A percentile compares a stretch with the other conserved stretches of the same genome.
Conservation (phyloP, 306 rosid genomes). For the Casuarina glauca region DNA sequence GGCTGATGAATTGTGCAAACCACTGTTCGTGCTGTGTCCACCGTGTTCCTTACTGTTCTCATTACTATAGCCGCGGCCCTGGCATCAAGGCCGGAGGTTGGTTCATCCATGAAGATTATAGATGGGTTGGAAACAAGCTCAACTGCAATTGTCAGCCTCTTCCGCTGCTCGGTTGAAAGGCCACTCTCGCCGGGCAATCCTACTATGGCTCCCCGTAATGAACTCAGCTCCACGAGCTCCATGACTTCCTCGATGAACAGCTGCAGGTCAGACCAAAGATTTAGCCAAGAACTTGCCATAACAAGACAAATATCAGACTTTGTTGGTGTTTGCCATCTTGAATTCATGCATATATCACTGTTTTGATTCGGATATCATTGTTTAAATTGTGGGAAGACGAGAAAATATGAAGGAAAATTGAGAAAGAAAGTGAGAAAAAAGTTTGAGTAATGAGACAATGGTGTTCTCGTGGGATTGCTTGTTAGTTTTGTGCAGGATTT, state of each 20-base stretch:
- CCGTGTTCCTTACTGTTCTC: slow-evolving; percentile 94
- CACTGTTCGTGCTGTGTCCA: slow-evolving; percentile 90
- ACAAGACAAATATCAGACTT: no score
- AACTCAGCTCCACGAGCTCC: slow-evolving; percentile 79
- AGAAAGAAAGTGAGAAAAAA: no score
- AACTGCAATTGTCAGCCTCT: slow-evolving; percentile 83
- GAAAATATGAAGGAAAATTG: no score
- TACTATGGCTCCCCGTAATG: slow-evolving; percentile 71
- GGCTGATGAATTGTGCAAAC: slow-evolving; percentile 98
- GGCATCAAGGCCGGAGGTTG: slow-evolving; percentile 99
- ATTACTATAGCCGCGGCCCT: slow-evolving; percentile 96
- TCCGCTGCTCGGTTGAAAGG: slow-evolving; percentile 82
- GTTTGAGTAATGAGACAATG: no score
- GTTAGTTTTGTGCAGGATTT: no score
- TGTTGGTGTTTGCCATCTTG: no score
- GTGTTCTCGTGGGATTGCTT: no score
- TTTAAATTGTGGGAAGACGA: no score
- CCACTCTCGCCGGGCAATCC: slow-evolving; percentile 84
- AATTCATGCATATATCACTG: no score
- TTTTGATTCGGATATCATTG: no score
- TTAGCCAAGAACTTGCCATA: not conserved
- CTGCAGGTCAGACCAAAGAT: slow-evolving; percentile 28
- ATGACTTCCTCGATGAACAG: slow-evolving; percentile 88
- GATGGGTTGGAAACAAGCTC: slow-evolving; percentile 96
- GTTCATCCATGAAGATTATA: slow-evolving; percentile 96